Evolutionary conservation across 148 eudicot genomes (phyloP).

Genomic region (Nyssa sinensis): DNA sequence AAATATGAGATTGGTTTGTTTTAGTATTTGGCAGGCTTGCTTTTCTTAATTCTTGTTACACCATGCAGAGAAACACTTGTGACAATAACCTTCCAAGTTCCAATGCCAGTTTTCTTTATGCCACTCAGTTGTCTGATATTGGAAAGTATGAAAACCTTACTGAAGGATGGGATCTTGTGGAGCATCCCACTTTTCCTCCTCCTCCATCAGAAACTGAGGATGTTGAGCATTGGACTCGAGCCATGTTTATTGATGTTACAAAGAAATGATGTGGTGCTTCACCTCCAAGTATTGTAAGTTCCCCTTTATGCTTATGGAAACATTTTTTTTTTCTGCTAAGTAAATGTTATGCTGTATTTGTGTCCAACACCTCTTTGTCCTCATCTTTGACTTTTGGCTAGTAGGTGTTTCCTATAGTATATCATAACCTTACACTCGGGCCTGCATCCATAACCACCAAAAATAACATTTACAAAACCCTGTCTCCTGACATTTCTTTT

Average conservation of each 20-base stretch:
- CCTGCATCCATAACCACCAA: not conserved
- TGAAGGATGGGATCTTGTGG: constrained; percentile 95
- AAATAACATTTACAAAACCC: too few species aligned
- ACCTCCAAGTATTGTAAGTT: constrained; percentile 5
- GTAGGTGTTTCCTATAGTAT: not conserved
- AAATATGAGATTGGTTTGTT: not conserved
- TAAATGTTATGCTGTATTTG: too few species aligned
- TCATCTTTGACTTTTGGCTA: not conserved
- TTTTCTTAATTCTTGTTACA: not conserved
- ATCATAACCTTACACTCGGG: not conserved
- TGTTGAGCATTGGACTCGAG: constrained; percentile 97
- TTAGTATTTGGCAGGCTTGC: too few species aligned
- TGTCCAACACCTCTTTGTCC: not conserved
- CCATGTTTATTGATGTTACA: constrained; percentile 96
- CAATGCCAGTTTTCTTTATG: constrained; percentile 58
- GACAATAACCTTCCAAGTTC: constrained; percentile 44
- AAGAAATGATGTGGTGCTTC: constrained; percentile 40
- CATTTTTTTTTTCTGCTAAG: not conserved
- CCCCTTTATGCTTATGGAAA: constrained; percentile 1
- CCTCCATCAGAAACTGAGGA: constrained; percentile 94
- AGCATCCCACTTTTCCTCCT: constrained; percentile 81
- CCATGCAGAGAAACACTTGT: constrained; percentile 75
- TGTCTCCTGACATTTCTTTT: too few species aligned
- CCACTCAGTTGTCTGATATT: constrained; percentile 42
- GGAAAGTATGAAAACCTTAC: constrained; percentile 65